phyloP scores from a whole-genome alignment of 257 asterid species.

The Schizonepeta tenuifolia region DNA sequence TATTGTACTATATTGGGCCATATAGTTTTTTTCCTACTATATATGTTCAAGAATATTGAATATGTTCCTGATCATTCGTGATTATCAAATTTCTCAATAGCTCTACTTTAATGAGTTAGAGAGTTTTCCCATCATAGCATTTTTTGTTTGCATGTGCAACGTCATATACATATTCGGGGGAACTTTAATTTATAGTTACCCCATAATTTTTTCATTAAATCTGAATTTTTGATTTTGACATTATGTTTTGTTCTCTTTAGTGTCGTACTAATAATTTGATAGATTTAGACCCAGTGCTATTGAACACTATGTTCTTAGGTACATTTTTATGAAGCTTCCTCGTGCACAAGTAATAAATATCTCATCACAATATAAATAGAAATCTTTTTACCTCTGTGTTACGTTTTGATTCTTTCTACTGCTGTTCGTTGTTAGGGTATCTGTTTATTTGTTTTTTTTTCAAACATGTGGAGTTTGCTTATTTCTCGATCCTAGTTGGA shows the following conservation, averaged over 20 bases:
- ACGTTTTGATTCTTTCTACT: neutral
- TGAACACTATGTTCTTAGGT: neutral
- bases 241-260: neutral
- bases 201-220: neutral
- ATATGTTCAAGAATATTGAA: neutral
- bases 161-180: neutral
- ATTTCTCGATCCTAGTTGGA: conserved; percentile 14
- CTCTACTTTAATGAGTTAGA: neutral
- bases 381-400: neutral
- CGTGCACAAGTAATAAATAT: conserved; percentile 1
- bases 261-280: neutral
- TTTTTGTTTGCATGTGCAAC: neutral
- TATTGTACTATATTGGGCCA: conserved; percentile 36
- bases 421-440: neutral
- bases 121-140: neutral
- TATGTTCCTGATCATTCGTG: neutral
- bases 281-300: neutral
- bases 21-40: neutral
- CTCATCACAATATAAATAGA: neutral
- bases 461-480: neutral
- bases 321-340: neutral
- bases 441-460: neutral
- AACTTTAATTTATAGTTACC: neutral
- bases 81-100: conserved; percentile 15
- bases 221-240: neutral